Conservation (phyloP, 257 asterid species). For the Buddleja alternifolia region DNA sequence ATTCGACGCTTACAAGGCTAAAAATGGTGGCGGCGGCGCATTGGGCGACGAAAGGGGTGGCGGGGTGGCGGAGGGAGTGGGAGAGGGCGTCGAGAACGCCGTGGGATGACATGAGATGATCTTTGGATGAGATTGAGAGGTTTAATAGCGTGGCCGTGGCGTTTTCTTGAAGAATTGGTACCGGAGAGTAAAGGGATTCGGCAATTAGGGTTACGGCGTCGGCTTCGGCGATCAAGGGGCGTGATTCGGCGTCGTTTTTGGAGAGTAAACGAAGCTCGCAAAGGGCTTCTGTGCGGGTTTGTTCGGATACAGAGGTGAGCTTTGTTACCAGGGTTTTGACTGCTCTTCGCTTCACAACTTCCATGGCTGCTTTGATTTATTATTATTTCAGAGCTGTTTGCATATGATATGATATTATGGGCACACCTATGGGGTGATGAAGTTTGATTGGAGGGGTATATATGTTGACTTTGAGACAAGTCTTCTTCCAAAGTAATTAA, state of each 20-base stretch:
- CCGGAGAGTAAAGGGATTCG: slow-evolving; percentile 79
- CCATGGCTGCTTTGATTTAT: slow-evolving; percentile 51
- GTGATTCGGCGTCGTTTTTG: slow-evolving; percentile 70
- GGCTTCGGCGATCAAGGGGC: slow-evolving; percentile 74
- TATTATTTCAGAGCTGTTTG: slow-evolving; percentile 7
- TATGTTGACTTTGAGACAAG: slow-evolving; percentile 33
- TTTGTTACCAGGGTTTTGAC: slow-evolving; percentile 64
- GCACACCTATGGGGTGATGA: not conserved
- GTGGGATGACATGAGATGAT: slow-evolving; percentile 67
- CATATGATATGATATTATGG: slow-evolving; percentile 2
- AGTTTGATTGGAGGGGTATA: slow-evolving; percentile 4
- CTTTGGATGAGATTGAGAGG: slow-evolving; percentile 80
- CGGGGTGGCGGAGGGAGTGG: slow-evolving; percentile 84
- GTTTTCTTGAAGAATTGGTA: slow-evolving; percentile 66
- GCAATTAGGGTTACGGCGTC: slow-evolving; percentile 76
- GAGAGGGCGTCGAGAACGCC: slow-evolving; percentile 94
- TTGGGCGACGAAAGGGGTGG: slow-evolving; percentile 69
- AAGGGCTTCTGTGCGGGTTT: slow-evolving; percentile 71
- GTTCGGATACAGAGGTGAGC: slow-evolving; percentile 88
- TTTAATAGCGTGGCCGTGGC: slow-evolving; percentile 88
- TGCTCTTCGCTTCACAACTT: slow-evolving; percentile 63
- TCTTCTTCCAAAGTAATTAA: not conserved
- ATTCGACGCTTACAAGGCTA: slow-evolving; percentile 65
- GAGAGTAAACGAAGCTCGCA: slow-evolving; percentile 86
- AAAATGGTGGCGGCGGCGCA: slow-evolving; percentile 87